phyloP scores from a whole-genome alignment of 1,284 basidiomycete species.

The Ganoderma lingzhi region DNA sequence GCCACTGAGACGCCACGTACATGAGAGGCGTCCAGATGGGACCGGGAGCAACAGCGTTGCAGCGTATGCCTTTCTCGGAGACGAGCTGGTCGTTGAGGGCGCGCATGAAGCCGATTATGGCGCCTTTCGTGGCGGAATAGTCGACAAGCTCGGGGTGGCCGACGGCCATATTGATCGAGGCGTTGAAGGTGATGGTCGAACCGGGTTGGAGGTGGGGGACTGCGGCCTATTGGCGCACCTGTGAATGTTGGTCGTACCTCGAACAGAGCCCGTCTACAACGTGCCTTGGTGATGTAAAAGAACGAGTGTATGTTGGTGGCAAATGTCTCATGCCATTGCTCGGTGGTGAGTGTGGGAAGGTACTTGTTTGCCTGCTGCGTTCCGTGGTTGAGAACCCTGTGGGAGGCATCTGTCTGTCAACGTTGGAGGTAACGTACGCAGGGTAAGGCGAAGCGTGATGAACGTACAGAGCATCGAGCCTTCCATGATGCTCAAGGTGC shows the following conservation, averaged over 20 bases:
- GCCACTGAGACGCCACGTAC: constrained; percentile 31
- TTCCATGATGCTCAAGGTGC: too few relatives aligned
- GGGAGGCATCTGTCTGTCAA: too few relatives aligned
- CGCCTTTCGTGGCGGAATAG: constrained; percentile 65
- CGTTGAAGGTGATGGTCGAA: constrained; percentile 58
- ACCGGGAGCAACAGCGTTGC: constrained; percentile 60
- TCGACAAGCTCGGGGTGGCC: constrained; percentile 61
- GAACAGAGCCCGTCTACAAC: constrained; percentile 39
- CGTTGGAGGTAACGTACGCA: too few relatives aligned
- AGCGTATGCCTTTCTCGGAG: constrained; percentile 57
- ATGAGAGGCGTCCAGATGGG: constrained; percentile 64
- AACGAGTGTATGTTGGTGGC: constrained; percentile 57
- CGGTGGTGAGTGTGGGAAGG: constrained; percentile 50
- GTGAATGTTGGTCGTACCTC: not conserved
- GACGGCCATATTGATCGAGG: constrained; percentile 56
- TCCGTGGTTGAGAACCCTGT: constrained; percentile 59
- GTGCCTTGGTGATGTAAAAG: constrained; percentile 52
- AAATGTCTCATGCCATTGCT: constrained; percentile 64
- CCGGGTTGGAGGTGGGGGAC: constrained; percentile 51
- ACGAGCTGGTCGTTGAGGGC: constrained; percentile 63
- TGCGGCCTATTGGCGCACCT: constrained; percentile 27
- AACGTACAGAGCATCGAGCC: too few relatives aligned
- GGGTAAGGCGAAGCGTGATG: too few relatives aligned
- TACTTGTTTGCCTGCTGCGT: constrained; percentile 57
- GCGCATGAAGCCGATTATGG: constrained; percentile 55